Evolutionary conservation across 2,329 filamentous ascomycete species (phyloP), one percentile per base, ranked within the genome.

Genomic region (Zymoseptoria passerinii): DNA sequence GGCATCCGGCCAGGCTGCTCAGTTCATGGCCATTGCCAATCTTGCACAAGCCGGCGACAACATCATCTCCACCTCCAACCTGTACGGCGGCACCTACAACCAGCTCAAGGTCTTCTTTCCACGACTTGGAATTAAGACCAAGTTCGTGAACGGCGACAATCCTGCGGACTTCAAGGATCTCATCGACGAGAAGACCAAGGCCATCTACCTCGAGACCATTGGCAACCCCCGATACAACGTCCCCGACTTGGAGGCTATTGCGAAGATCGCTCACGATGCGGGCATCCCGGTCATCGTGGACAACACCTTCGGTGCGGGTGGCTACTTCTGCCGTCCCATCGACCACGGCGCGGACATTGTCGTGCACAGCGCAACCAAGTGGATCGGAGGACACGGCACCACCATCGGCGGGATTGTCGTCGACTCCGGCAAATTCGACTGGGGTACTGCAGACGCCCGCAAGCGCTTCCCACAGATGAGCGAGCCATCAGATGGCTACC

Each of bases 41-140:
- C 85, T 97, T n/a, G 90, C 90, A 4, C 85, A 90, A 61, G 82
- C 85, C 0, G 92, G 92, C 52, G 92, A 96, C 79, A 96, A 96
- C 79, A 95, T 96, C 67, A 83, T 96, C 54, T 87, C 90, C 10
- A 96, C 92, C 6, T 86, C 87, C 54, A 95, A 95, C 76, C 79
- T 96, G 58, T 96, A 96, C 76, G 92, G 92, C 65, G 92, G 92
- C 72, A 96, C 92, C 16, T 96, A 96, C 80, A 96, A 97, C 77
- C 92, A 96, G 78, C 85, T 96, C 77, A 96, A 96, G 78, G 91
- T 96, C 51, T 82, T 90, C 65, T 80, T 96, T 57, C 88, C 90
- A 6, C 84, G 92, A n/a, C 77, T 96, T 51, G 92, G 92, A 61
- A 91, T 97, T 71, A 79, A 80, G 49, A 94, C 90, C 70, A 95